Percentiles rank a stretch among this genome's conserved stretches.
Evolutionary conservation across 2,329 filamentous ascomycete species (phyloP).

Genomic region (Fusarium gaditjirri): DNA sequence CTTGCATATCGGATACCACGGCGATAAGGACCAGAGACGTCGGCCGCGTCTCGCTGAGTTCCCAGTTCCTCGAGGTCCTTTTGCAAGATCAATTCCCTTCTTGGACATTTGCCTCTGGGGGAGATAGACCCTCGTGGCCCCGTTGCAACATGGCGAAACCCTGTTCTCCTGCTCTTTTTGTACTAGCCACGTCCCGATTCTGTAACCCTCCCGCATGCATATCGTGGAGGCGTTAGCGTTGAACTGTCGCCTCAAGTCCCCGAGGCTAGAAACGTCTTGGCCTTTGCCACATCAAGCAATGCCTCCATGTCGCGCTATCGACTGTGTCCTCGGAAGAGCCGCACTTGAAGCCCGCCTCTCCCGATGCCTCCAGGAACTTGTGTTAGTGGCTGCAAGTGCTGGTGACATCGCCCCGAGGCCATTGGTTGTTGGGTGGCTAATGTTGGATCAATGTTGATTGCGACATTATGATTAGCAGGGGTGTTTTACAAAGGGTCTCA

Average conservation of each 20-base stretch:
- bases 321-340: neutral
- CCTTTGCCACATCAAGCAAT: neutral
- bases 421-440: neutral
- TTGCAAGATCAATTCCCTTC: conserved; percentile 2
- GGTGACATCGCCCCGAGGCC: neutral
- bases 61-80: conserved; percentile 8
- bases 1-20: neutral
- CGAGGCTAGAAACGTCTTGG: neutral
- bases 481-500: conserved; percentile 16
- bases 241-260: neutral
- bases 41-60: neutral
- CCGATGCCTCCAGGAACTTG: conserved; percentile 3
- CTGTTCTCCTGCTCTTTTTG: conserved; percentile 5
- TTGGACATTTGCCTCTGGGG: neutral
- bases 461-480: conserved; percentile 18
- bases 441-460: conserved; percentile 5
- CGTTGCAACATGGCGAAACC: neutral
- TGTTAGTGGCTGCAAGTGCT: neutral
- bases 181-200: neutral
- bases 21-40: conserved; percentile 1
- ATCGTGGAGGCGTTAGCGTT: conserved; percentile 9
- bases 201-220: neutral
- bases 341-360: neutral
- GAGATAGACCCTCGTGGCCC: neutral
- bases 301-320: neutral